Evolutionary conservation across 768 basidiomycete species (phyloP), one percentile per base, ranked within the genome.

Genomic region (Mycena rosella): DNA sequence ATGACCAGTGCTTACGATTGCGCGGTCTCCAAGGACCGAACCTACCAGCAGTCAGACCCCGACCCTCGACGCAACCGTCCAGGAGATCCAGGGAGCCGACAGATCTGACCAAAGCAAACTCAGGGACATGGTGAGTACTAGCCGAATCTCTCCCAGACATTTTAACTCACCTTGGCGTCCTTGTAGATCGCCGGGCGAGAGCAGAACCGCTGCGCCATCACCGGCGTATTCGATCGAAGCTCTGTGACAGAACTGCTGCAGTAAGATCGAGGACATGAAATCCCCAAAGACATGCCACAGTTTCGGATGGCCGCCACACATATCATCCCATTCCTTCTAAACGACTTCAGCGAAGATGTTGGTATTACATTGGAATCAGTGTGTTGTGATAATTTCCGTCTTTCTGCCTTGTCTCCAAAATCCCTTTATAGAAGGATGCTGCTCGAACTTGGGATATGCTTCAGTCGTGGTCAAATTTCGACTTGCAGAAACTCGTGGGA

Each of bases 171-270:
- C 18, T 52, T 45, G 15, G 30, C 53, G 18, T 20, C 26, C 27
- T 18, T 42, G 42, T 15, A 74, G 69, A 48, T 74, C 47, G 71
- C 65, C 27, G 20, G 2, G 13, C 69, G 69, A 18, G 71, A 73
- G 65, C 47, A 65, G 63, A 61, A 68, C 51, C 54, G 29, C n/a
- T 75, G 67, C 40, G 61, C 72, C 42, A 70, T 73, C 42, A 72
- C 66, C 10, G n/a, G 54, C 7, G 7, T 14, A 29, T 68, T 73
- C 54, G 72, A 74, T 55, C 10, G 4, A 47, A 17, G 24, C 22
- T 48, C 34, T 45, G 64, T 30, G 38, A 48, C 5, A 15, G 24
- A 63, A 24, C 60, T 69, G 32, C 17, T 40, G 3, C 11, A 45
- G 17, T 32, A 57, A 44, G 64, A 47, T 9, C 60, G 36, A 36